phyloP scores from a whole-genome alignment of 2,329 filamentous ascomycete species.

The Nemania sp. region DNA sequence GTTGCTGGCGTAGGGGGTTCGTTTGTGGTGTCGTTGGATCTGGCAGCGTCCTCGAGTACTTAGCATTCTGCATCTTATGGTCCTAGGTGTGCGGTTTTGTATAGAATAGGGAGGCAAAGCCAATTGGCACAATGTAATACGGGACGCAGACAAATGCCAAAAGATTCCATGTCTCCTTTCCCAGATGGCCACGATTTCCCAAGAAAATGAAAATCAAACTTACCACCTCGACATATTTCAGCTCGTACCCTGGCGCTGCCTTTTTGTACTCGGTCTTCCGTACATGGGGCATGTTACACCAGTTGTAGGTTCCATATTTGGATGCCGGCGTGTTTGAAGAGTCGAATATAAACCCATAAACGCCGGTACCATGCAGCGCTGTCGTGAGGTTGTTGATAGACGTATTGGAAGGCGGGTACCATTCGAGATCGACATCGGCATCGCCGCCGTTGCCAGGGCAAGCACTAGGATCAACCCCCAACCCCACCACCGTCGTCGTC shows the following conservation, averaged over 20 bases:
- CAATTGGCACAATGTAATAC: too few relatives aligned
- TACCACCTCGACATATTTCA: slow-evolving; percentile 78
- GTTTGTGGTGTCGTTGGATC: slow-evolving; percentile 84
- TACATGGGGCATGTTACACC: slow-evolving; percentile 90
- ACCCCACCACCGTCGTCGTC: not conserved
- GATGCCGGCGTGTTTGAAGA: slow-evolving; percentile 61
- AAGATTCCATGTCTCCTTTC: too few relatives aligned
- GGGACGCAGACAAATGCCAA: too few relatives aligned
- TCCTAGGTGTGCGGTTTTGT: not conserved
- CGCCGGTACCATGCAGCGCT: slow-evolving; percentile 60
- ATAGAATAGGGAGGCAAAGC: too few relatives aligned
- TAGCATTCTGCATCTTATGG: not conserved
- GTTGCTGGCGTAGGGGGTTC: slow-evolving; percentile 79
- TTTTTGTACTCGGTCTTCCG: slow-evolving; percentile 66
- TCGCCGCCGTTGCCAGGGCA: not conserved
- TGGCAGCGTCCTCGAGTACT: slow-evolving; percentile 34
- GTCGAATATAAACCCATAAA: slow-evolving; percentile 77
- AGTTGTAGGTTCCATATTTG: slow-evolving; percentile 72
- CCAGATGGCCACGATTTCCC: too few relatives aligned
- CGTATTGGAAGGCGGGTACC: slow-evolving; percentile 61
- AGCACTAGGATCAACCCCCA: too few relatives aligned
- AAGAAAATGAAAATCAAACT: slow-evolving; percentile 35
- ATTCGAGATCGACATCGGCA: slow-evolving; percentile 48
- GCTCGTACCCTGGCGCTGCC: slow-evolving; percentile 58
- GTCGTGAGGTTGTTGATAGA: slow-evolving; percentile 64